phyloP scores from a whole-genome alignment of 441 rosid species.

The Metrosideros polymorpha region DNA sequence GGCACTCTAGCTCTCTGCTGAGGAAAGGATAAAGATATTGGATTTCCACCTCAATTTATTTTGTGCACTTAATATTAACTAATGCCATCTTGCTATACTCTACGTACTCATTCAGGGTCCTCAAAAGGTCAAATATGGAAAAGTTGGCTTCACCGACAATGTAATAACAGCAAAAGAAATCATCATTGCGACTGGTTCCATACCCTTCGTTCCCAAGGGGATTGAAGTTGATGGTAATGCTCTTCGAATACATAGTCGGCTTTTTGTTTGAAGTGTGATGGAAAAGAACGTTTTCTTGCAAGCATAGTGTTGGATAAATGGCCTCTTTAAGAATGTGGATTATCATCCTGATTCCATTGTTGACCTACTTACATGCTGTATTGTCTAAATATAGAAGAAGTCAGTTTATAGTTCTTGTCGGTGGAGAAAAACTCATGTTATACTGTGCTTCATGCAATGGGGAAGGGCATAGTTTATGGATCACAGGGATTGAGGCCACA shows the following conservation, averaged over 20 bases:
- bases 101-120: constrained; percentile 47
- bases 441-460: background rate
- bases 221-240: constrained; percentile 89
- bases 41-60: background rate
- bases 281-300: background rate
- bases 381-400: background rate
- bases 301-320: background rate
- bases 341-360: background rate
- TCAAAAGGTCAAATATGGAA: constrained; percentile 84
- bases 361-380: background rate
- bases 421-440: background rate
- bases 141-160: constrained; percentile 41
- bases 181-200: constrained; percentile 94
- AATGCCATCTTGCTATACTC: background rate
- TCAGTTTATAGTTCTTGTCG: background rate
- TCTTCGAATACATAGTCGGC: accelerated
- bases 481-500: background rate
- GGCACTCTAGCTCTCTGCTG: background rate
- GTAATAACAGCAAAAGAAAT: constrained; percentile 68
- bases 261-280: background rate
- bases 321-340: background rate
- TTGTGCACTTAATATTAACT: background rate
- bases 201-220: constrained; percentile 95
- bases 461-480: background rate
- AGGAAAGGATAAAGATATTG: background rate